phyloP scores from a whole-genome alignment of 495 filamentous ascomycete species.

The Penicillium simplicissimum region DNA sequence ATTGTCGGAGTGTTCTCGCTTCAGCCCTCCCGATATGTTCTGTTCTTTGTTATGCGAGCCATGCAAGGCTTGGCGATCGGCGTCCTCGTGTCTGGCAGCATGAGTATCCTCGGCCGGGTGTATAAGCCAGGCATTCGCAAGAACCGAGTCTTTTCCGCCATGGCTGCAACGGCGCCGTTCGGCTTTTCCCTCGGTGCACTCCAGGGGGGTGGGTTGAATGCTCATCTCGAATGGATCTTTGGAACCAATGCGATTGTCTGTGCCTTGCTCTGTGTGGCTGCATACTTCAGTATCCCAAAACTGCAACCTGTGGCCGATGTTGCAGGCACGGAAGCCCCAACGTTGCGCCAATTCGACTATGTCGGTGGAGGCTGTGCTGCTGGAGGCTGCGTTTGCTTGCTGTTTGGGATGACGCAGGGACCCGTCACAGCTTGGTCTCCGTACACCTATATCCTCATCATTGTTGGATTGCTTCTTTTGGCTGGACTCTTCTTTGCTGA shows the following conservation, averaged over 20 bases:
- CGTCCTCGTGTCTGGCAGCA: constrained; percentile 28
- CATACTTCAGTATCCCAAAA: constrained; percentile 27
- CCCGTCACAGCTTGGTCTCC: constrained; percentile 29
- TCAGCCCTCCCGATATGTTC: constrained; percentile 30
- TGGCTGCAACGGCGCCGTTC: constrained; percentile 30
- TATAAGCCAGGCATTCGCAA: constrained; percentile 35
- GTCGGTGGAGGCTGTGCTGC: constrained; percentile 28
- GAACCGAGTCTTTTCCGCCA: constrained; percentile 32
- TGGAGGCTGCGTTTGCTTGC: constrained; percentile 30
- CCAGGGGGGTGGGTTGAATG: constrained; percentile 28
- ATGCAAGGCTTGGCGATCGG: constrained; percentile 35
- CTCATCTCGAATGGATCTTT: constrained; percentile 33
- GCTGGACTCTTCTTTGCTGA: constrained; percentile 29
- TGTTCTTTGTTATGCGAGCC: constrained; percentile 32
- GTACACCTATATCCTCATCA: constrained; percentile 30
- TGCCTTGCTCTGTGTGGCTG: constrained; percentile 18
- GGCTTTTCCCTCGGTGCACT: constrained; percentile 31
- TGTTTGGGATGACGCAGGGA: constrained; percentile 34
- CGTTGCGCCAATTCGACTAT: constrained; percentile 30
- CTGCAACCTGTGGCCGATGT: constrained; percentile 27
- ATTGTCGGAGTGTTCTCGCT: constrained; percentile 39
- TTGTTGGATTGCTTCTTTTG: constrained; percentile 26
- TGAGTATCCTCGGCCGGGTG: constrained; percentile 35
- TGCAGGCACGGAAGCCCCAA: constrained; percentile 23
- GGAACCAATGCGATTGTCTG: constrained; percentile 32